Evolutionary conservation across 345 rosid species (phyloP).

Genomic region (Sisymbrium irio): DNA sequence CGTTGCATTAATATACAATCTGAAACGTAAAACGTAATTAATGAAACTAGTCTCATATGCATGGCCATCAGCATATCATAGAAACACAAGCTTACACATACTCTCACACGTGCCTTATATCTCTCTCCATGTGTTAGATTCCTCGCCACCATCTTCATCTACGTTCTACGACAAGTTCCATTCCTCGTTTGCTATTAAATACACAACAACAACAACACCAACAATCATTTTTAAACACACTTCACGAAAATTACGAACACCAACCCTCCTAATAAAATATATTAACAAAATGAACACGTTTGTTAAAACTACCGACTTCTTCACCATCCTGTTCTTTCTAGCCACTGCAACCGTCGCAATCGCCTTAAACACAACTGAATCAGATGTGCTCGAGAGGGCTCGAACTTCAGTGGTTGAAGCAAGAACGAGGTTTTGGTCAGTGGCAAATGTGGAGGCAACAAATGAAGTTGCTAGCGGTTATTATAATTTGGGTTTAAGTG

Average conservation of each 20-base stretch:
- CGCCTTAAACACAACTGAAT: conserved; percentile 24
- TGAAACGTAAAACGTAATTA: conserved; percentile 1
- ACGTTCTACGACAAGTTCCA: conserved; percentile 14
- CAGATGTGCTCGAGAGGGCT: conserved; percentile 36
- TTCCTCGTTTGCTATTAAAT: conserved; percentile 20
- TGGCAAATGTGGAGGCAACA: conserved; percentile 1
- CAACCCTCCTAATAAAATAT: not conserved
- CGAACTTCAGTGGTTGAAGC: conserved; percentile 37
- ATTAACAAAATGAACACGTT: conserved; percentile 28
- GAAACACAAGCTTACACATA: conserved; percentile 37
- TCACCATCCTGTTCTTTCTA: conserved; percentile 33
- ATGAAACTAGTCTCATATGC: conserved; percentile 26
- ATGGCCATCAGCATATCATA: conserved; percentile 23
- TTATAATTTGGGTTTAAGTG: conserved; percentile 35
- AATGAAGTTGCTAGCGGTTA: not conserved
- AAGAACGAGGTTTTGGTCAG: conserved; percentile 31
- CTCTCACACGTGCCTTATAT: conserved; percentile 34
- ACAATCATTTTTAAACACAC: not conserved
- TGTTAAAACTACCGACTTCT: conserved; percentile 24
- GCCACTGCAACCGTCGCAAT: conserved; percentile 21
- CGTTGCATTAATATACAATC: not conserved
- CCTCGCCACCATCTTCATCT: conserved; percentile 27
- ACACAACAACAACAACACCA: conserved; percentile 7
- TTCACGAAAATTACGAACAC: conserved; percentile 7
- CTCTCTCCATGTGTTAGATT: conserved; percentile 33